These are phyloP conservation scores for Hygrophorus pudorinus DNA, from an alignment of 768 basidiomycete genomes.

Conservation along the genomic window DNA sequence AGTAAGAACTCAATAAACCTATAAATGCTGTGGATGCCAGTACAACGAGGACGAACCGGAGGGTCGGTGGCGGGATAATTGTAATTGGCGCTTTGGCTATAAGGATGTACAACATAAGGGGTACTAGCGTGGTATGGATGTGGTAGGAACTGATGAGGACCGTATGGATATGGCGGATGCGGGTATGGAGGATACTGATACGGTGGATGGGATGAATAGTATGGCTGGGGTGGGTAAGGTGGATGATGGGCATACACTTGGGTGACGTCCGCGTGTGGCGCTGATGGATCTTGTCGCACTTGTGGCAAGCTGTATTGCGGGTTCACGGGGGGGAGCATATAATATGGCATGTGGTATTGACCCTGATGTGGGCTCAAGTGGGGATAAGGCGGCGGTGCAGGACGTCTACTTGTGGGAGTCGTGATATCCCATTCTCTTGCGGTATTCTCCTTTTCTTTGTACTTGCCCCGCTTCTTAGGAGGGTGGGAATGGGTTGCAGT, in stretches of 20 bases:
- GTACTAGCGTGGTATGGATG: too few relatives aligned
- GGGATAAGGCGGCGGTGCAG: background rate
- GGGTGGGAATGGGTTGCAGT: background rate
- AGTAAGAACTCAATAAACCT: too few relatives aligned
- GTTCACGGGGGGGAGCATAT: background rate
- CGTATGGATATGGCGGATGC: conserved; percentile 13
- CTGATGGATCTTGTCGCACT: background rate
- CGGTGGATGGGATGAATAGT: conserved; percentile 10
- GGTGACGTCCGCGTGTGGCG: background rate
- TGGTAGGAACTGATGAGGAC: conserved; percentile 12
- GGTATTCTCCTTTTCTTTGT: background rate
- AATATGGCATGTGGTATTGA: conserved; percentile 1
- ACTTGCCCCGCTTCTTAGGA: background rate
- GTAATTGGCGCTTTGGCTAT: too few relatives aligned
- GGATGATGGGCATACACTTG: background rate
- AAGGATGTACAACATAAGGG: too few relatives aligned
- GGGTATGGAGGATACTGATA: conserved; percentile 7
- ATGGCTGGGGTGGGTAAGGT: background rate
- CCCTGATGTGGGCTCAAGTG: background rate
- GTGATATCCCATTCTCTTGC: background rate
- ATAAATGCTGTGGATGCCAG: too few relatives aligned
- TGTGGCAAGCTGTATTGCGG: background rate
- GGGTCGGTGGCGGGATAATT: too few relatives aligned
- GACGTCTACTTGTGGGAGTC: background rate
- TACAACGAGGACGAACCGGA: too few relatives aligned